These are phyloP conservation scores for Coemansia sp. DNA, from an alignment of 192 early-diverging fungal species.

Conservation along the genomic window DNA sequence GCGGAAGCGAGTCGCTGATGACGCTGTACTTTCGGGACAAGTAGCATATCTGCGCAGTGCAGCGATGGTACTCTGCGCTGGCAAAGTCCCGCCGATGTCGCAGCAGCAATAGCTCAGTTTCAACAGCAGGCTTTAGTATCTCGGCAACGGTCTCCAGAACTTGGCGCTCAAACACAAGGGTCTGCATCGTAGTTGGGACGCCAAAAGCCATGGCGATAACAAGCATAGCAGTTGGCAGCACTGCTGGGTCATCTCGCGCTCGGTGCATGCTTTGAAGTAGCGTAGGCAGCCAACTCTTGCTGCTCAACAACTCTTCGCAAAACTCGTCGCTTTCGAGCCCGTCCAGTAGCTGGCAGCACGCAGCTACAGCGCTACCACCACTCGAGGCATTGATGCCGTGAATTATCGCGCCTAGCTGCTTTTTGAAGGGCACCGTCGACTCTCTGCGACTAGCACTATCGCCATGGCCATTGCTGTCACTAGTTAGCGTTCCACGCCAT, in stretches of 20 bases:
- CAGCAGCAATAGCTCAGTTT: conserved; percentile 24
- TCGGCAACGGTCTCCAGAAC: conserved; percentile 44
- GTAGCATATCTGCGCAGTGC: conserved; percentile 25
- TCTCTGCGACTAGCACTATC: neutral
- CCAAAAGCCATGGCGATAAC: conserved; percentile 34
- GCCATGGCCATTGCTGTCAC: neutral
- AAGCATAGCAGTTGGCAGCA: conserved; percentile 15
- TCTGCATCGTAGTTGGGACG: conserved; percentile 33
- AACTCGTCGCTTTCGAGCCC: conserved; percentile 26
- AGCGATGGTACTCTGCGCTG: conserved; percentile 15
- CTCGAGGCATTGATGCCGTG: conserved; percentile 13
- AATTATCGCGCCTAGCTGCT: conserved; percentile 21
- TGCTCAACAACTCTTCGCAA: conserved; percentile 32
- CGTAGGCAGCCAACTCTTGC: conserved; percentile 28
- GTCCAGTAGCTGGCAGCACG: conserved; percentile 24
- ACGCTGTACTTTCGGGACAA: conserved; percentile 18
- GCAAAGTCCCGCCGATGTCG: conserved; percentile 25
- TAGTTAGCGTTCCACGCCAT: neutral
- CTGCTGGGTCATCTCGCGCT: conserved; percentile 18
- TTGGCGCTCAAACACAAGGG: conserved; percentile 49
- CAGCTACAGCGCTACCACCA: neutral
- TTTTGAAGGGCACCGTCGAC: conserved; percentile 25
- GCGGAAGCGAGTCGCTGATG: conserved; percentile 14
- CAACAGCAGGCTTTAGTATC: conserved; percentile 19
- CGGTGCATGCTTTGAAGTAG: conserved; percentile 37